Conservation (phyloP, 2,329 filamentous ascomycete species). For the Penicillium sp. region DNA sequence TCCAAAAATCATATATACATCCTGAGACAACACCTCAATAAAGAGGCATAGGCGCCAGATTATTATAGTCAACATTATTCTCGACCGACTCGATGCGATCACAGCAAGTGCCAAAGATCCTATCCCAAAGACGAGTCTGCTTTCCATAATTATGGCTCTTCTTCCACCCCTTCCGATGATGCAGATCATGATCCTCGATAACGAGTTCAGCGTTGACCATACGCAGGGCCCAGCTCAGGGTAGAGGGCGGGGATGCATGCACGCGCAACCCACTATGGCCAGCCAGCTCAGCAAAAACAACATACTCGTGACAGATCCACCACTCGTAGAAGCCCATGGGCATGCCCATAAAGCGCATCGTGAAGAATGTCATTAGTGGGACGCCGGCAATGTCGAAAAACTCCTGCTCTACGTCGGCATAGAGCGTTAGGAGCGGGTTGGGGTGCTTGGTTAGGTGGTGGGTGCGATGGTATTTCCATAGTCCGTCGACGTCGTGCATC, state of each 20-base stretch:
- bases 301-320: slow-evolving; percentile 26
- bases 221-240: slow-evolving; percentile 18
- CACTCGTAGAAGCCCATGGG: slow-evolving; percentile 27
- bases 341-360: slow-evolving; percentile 20
- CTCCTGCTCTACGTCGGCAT: slow-evolving; percentile 24
- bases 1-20: background rate
- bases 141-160: slow-evolving; percentile 27
- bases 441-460: slow-evolving; percentile 27
- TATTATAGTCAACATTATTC: slow-evolving; percentile 23
- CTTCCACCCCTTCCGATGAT: slow-evolving; percentile 27
- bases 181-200: slow-evolving; percentile 26
- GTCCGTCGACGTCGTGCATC: slow-evolving; percentile 21
- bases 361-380: slow-evolving; percentile 21
- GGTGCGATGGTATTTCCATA: slow-evolving; percentile 26
- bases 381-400: slow-evolving; percentile 26
- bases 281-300: slow-evolving; percentile 24
- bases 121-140: slow-evolving; percentile 26
- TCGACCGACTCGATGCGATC: slow-evolving; percentile 22
- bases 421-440: slow-evolving; percentile 23
- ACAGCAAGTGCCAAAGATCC: slow-evolving; percentile 23
- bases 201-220: slow-evolving; percentile 23
- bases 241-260: slow-evolving; percentile 21
- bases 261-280: slow-evolving; percentile 24
- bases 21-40: slow-evolving; percentile 8
- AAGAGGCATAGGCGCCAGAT: slow-evolving; percentile 21